Conservation (phyloP, 2,329 filamentous ascomycete species). For the Calonectria honghensis region DNA sequence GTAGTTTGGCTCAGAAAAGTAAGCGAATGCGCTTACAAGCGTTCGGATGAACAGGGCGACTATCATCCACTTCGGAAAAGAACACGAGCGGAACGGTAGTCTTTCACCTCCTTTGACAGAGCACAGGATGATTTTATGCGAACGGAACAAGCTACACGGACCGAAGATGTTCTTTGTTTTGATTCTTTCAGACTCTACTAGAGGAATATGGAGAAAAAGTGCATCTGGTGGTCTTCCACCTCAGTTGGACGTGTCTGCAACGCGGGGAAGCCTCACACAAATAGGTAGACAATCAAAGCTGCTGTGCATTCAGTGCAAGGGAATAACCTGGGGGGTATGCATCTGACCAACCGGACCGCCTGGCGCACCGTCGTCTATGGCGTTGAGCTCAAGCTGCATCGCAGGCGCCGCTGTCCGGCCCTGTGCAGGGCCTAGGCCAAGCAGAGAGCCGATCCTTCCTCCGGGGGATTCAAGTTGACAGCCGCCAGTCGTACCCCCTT, state of each 20-base stretch:
- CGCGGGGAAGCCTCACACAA: conserved; percentile 53
- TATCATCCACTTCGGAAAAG: conserved; percentile 31
- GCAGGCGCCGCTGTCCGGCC: conserved; percentile 53
- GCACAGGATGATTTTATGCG: conserved; percentile 49
- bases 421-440: conserved; percentile 46
- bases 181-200: conserved; percentile 51
- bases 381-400: conserved; percentile 53
- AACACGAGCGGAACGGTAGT: conserved; percentile 39
- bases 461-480: conserved; percentile 44
- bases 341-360: conserved; percentile 47
- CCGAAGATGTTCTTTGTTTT: conserved; percentile 50
- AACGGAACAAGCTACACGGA: conserved; percentile 37
- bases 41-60: conserved; percentile 26
- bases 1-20: conserved; percentile 17
- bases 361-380: conserved; percentile 48
- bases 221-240: conserved; percentile 40
- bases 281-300: conserved; percentile 55
- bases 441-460: conserved; percentile 25
- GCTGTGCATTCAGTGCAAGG: conserved; percentile 44
- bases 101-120: conserved; percentile 47
- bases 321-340: conserved; percentile 23
- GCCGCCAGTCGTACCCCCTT: conserved; percentile 51
- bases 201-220: conserved; percentile 48
- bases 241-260: conserved; percentile 41
- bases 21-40: conserved; percentile 28